These are phyloP conservation scores for Penicillium sp. DNA, from an alignment of 2,329 filamentous ascomycete genomes.

Conservation along the genomic window DNA sequence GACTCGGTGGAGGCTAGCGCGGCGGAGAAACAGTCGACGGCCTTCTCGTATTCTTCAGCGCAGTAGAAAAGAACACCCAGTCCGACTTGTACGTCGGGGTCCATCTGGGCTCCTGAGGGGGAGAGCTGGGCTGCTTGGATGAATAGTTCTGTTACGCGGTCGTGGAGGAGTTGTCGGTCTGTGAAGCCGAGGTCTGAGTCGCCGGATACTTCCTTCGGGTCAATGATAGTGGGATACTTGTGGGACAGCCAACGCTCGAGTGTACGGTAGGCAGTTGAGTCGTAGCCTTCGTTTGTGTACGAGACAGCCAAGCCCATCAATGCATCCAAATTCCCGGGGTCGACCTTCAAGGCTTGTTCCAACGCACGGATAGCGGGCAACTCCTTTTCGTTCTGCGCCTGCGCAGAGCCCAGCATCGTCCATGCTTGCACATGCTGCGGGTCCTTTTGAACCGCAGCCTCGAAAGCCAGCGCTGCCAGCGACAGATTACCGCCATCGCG, in stretches of 20 bases:
- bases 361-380: slow-evolving; percentile 90
- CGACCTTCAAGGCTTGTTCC: slow-evolving; percentile 84
- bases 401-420: slow-evolving; percentile 85
- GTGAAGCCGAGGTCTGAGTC: slow-evolving; percentile 89
- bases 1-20: slow-evolving; percentile 82
- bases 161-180: slow-evolving; percentile 83
- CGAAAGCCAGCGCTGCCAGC: slow-evolving; percentile 88
- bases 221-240: slow-evolving; percentile 82
- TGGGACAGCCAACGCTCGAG: slow-evolving; percentile 95
- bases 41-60: slow-evolving; percentile 96
- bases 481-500: slow-evolving; percentile 91
- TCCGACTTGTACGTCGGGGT: slow-evolving; percentile 96
- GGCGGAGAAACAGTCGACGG: slow-evolving; percentile 94
- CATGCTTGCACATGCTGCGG: slow-evolving; percentile 86
- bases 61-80: slow-evolving; percentile 97
- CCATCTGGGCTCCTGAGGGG: slow-evolving; percentile 91
- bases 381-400: slow-evolving; percentile 99
- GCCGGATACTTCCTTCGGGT: slow-evolving; percentile 68
- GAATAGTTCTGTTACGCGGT: slow-evolving; percentile 85
- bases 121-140: slow-evolving; percentile 89
- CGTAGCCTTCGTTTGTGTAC: slow-evolving; percentile 98
- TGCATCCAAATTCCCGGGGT: slow-evolving; percentile 80
- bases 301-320: slow-evolving; percentile 95
- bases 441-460: slow-evolving; percentile 89
- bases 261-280: slow-evolving; percentile 92